phyloP scores from a whole-genome alignment of 306 rosid genomes.

The Lathyrus oleraceus region DNA sequence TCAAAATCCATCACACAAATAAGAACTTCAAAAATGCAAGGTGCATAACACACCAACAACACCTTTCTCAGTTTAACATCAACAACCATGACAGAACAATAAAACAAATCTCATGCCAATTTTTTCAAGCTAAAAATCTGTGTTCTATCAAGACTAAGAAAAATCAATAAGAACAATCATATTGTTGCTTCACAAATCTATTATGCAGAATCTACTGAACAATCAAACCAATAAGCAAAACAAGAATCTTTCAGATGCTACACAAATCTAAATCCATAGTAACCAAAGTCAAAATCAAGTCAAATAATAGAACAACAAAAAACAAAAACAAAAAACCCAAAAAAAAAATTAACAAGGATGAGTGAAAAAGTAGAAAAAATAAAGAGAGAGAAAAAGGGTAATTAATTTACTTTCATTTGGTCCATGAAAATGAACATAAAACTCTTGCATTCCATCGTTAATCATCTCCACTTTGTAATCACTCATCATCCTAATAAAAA shows the following conservation, averaged over 20 bases:
- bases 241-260: constrained; percentile 18
- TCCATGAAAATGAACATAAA: constrained; percentile 61
- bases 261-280: constrained; percentile 41
- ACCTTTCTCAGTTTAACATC: constrained; percentile 26
- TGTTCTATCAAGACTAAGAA: constrained; percentile 30
- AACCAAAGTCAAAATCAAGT: constrained; percentile 37
- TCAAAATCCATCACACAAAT: constrained; percentile 39
- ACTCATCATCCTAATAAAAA: constrained; percentile 57
- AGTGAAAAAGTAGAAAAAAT: background rate
- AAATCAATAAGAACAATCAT: constrained; percentile 20
- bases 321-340: background rate
- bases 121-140: constrained; percentile 9
- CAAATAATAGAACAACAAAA: constrained; percentile 21
- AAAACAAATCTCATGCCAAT: too few relatives aligned
- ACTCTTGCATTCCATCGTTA: constrained; percentile 68
- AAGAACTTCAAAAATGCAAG: constrained; percentile 3
- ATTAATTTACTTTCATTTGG: constrained; percentile 50
- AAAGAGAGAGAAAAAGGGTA: background rate
- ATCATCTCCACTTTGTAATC: constrained; percentile 66
- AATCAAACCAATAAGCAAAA: constrained; percentile 25
- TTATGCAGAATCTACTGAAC: constrained; percentile 13
- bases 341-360: background rate
- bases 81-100: constrained; percentile 36
- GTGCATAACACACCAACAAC: constrained; percentile 16
- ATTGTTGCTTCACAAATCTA: constrained; percentile 22